These are phyloP conservation scores for Viola pubescens DNA, from an alignment of 441 rosid species.

Conservation along the genomic window DNA sequence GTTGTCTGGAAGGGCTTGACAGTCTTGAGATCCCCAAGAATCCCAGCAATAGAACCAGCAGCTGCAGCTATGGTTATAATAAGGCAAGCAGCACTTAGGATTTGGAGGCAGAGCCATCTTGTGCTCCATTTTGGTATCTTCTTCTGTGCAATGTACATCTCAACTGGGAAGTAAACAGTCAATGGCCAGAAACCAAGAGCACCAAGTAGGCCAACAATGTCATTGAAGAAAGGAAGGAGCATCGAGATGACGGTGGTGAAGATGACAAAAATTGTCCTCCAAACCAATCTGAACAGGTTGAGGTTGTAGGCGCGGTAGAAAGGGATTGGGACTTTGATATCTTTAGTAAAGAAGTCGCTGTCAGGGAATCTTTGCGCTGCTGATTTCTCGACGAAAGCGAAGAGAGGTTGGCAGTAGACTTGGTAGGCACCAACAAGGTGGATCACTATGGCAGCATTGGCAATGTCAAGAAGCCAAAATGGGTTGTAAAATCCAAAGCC, in stretches of 20 bases:
- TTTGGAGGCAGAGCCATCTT: constrained; percentile 63
- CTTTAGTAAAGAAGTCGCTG: constrained; percentile 44
- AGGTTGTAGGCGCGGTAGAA: constrained; percentile 34
- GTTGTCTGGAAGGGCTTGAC: constrained; percentile 53
- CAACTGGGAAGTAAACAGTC: constrained; percentile 78
- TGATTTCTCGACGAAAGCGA: constrained; percentile 55
- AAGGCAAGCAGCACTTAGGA: constrained; percentile 55
- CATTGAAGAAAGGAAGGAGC: constrained; percentile 83
- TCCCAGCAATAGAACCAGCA: constrained; percentile 71
- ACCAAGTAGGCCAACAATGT: constrained; percentile 66
- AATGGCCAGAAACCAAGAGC: constrained; percentile 87
- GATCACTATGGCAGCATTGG: constrained; percentile 69
- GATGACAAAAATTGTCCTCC: constrained; percentile 70
- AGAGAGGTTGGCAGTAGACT: constrained; percentile 76
- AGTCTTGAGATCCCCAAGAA: constrained; percentile 48
- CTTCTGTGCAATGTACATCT: constrained; percentile 70
- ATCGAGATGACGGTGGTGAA: constrained; percentile 58
- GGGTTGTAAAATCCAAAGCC: constrained; percentile 82
- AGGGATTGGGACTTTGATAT: constrained; percentile 37
- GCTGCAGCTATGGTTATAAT: constrained; percentile 59
- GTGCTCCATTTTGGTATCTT: constrained; percentile 61
- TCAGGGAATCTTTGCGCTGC: constrained; percentile 41
- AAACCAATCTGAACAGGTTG: constrained; percentile 60
- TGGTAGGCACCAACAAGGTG: constrained; percentile 88
- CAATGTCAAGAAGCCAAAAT: constrained; percentile 80